Evolutionary conservation across 78 protist genomes (phyloP), one percentile per base, ranked within the genome.

Genomic region (Speleostelium caveatum): DNA sequence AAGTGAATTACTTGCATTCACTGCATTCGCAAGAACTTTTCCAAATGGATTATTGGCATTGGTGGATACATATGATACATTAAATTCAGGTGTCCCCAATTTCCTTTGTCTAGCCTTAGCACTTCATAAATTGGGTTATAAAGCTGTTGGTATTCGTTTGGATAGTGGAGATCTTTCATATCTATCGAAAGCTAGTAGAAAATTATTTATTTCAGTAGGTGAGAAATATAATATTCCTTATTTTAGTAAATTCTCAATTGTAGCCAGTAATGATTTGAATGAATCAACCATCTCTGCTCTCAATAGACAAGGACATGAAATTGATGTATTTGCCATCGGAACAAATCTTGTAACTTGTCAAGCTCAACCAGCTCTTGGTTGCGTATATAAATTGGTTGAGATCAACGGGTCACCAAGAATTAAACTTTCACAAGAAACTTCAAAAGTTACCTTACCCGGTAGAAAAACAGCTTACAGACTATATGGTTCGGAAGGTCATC

Each of bases 281-380:
- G 99, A 98, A 72, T 55, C 19, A 7, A 91, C 91, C 0, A 85
- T 97, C 55, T 14, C 32, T 30, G 77, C 95, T 1, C 76, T 97
- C 41, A 75, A 75, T 35, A 49, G 73, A 53, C 93, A 73, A 75
- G 96, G 95, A 6, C 97, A 96, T 66, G 92, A 85, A 30, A 95
- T 98, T 53, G 94, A 96, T 65, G 56, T 83, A 1, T 98, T 96
- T 76, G 99, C 98, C 49, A 94, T 98, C 21, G 99, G 99, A 21
- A 98, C 99, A 0, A 68, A 96, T 59, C 66, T 98, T 10, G 98
- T 98, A 4, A 96, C 98, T 1, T 96, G 98, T 41, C 94, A 92
- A 67, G 86, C 93, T 0, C 97, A 96, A 42, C 98, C 99, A 41
- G 98, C 99, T 22, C 92, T 98, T 14, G 99, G 99, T 14, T 92